phyloP scores from a whole-genome alignment of 768 basidiomycete genomes.

The Xerocomus brunneocitrinus region DNA sequence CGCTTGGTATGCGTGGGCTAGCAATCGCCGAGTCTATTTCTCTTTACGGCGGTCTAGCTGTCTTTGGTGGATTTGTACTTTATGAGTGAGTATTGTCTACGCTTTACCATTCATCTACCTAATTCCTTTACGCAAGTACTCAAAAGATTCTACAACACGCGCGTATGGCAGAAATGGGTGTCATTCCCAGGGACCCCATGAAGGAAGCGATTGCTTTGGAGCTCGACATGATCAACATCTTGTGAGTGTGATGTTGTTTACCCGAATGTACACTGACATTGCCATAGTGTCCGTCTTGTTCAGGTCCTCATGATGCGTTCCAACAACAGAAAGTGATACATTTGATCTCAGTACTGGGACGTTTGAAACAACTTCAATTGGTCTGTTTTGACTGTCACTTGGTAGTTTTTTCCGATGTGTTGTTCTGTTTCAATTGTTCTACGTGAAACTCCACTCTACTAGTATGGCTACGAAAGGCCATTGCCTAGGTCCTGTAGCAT shows the following conservation, averaged over 20 bases:
- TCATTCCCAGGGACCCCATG: constrained; percentile 66
- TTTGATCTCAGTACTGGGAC: background rate
- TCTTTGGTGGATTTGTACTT: constrained; percentile 83
- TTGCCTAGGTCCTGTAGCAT: constrained; percentile 65
- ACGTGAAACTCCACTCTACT: constrained; percentile 28
- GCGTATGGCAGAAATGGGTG: constrained; percentile 64
- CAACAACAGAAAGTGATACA: constrained; percentile 49
- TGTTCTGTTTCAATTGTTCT: background rate
- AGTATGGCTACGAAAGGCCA: constrained; percentile 22
- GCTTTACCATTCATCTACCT: background rate
- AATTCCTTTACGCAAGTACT: constrained; percentile 39
- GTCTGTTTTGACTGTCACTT: constrained; percentile 3
- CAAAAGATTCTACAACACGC: constrained; percentile 82
- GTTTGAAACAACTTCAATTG: background rate
- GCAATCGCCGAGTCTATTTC: constrained; percentile 74
- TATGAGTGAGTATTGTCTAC: constrained; percentile 59
- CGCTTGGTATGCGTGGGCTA: constrained; percentile 72
- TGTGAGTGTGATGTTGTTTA: constrained; percentile 42
- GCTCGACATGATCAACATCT: constrained; percentile 88
- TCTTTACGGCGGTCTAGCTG: constrained; percentile 84
- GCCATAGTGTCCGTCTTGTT: constrained; percentile 66
- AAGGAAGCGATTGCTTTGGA: constrained; percentile 75
- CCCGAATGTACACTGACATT: constrained; percentile 9
- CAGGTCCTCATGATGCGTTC: constrained; percentile 70
- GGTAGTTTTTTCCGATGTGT: constrained; percentile 6